Evolutionary conservation across 140 eudicot species (phyloP), one percentile per base, ranked within the genome.

Genomic region (Anethum foeniculum): DNA sequence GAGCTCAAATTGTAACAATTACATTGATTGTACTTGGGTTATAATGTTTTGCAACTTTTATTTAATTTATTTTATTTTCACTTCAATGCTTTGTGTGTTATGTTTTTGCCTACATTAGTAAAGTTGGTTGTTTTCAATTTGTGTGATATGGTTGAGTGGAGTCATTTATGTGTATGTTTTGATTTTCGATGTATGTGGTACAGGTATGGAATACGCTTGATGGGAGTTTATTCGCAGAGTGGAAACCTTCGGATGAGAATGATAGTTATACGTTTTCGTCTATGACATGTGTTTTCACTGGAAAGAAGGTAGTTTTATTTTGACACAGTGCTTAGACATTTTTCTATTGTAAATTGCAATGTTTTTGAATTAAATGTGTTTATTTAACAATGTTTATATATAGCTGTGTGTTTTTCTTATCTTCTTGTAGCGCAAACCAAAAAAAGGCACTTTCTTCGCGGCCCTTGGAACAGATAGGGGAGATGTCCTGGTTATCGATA

Each of bases 171-270:
- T 72, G 38, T 41, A 1, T 39, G n/a, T 27, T 68, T 5, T 68
- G 43, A 14, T 68, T 30, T 28, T 32, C 18, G 1, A 7, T 28
- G 14, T 4, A 4, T 0, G 9, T 15, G 43, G n/a, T 82, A 77
- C 84, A 90, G 93, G 86, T 90, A 32, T 90, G 93, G 93, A 85
- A 90, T 81, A 85, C 91, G 28, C 77, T 82, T 79, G 84, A 71
- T 84, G 93, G 91, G 73, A 82, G 43, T 27, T 71, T 80, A 38
- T 82, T 86, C 60, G 85, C 91, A 4, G 91, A 87, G 60, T 87
- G 91, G 93, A 87, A 80, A 69, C 85, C 77, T 9, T 75, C 85
- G 6, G 86, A 82, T 81, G 88, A 69, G 51, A 82, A 69, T 72
- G 80, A 83, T 25, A 83, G 67, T 78, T 76, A 27, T 46, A 73